Percentiles rank a stretch among this genome's conserved stretches.
phyloP scores from a whole-genome alignment of 352 stramenopile genomes.

The Chrysophaeum taylorii region DNA sequence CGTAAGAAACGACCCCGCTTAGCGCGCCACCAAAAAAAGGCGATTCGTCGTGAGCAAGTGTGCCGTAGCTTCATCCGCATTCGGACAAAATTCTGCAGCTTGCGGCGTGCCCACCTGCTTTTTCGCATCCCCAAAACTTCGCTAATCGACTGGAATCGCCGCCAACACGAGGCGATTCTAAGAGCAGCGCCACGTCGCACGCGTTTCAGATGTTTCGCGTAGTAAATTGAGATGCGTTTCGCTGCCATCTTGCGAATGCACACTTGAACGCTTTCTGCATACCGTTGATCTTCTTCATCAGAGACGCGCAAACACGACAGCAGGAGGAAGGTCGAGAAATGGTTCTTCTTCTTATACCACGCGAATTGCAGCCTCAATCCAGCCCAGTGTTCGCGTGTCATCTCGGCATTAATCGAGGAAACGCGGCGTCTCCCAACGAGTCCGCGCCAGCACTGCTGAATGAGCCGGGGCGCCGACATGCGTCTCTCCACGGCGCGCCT shows the following conservation, averaged over 20 bases:
- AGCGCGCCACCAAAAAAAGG: not conserved
- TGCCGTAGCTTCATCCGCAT: not conserved
- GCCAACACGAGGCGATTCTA: not conserved
- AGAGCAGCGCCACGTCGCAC: not conserved
- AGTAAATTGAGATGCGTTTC: not conserved
- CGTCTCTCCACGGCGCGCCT: not conserved
- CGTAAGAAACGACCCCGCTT: not conserved
- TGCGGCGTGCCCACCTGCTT: not conserved
- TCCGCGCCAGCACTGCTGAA: not conserved
- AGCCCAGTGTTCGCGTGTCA: not conserved
- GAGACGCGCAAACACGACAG: not conserved
- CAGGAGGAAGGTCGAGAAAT: constrained; percentile 1
- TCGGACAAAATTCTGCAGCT: not conserved
- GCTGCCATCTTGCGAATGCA: not conserved
- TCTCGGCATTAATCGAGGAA: not conserved
- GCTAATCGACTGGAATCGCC: not conserved
- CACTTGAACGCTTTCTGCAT: not conserved
- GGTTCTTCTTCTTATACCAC: not conserved
- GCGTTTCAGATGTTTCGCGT: not conserved
- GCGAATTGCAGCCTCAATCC: not conserved
- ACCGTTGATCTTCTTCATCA: not conserved
- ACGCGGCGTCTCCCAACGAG: not conserved
- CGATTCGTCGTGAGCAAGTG: not conserved
- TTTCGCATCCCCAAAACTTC: not conserved
- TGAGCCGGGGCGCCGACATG: not conserved